Evolutionary conservation across 345 rosid genomes (phyloP).

Genomic region (Eucalyptus dawsonii): DNA sequence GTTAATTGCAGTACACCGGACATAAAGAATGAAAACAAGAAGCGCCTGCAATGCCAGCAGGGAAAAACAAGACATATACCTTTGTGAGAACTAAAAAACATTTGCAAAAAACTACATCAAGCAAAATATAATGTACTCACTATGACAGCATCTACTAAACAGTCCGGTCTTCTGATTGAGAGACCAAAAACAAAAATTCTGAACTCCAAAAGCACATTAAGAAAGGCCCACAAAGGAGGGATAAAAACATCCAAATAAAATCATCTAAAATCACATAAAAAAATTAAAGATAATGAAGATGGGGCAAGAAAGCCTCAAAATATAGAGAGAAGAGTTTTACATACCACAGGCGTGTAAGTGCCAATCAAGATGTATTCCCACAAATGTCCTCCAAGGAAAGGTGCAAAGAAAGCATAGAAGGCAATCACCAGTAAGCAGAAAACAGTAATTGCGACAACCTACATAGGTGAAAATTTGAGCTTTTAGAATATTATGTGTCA

Average conservation of each 20-base stretch:
- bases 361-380: slow-evolving; percentile 75
- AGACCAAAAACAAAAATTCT: background rate
- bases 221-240: background rate
- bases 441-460: slow-evolving; percentile 98
- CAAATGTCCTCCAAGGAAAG: slow-evolving; percentile 81
- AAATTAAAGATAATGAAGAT: background rate
- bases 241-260: background rate
- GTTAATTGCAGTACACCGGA: slow-evolving; percentile 94
- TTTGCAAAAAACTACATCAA: background rate
- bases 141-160: background rate
- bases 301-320: background rate
- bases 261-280: background rate
- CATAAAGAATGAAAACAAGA: slow-evolving; percentile 83
- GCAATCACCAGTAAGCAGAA: slow-evolving; percentile 89
- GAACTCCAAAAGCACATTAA: background rate
- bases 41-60: slow-evolving; percentile 49
- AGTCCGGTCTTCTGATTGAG: background rate
- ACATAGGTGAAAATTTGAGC: slow-evolving; percentile 1
- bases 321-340: slow-evolving; percentile 1
- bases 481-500: background rate
- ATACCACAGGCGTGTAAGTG: slow-evolving; percentile 88
- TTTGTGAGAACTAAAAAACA: background rate
- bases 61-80: background rate
- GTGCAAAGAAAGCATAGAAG: slow-evolving; percentile 89
- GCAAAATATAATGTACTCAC: background rate